Evolutionary conservation across 2,329 filamentous ascomycete species (phyloP), one percentile per base, ranked within the genome.

Genomic region (Diaporthe nobilis): DNA sequence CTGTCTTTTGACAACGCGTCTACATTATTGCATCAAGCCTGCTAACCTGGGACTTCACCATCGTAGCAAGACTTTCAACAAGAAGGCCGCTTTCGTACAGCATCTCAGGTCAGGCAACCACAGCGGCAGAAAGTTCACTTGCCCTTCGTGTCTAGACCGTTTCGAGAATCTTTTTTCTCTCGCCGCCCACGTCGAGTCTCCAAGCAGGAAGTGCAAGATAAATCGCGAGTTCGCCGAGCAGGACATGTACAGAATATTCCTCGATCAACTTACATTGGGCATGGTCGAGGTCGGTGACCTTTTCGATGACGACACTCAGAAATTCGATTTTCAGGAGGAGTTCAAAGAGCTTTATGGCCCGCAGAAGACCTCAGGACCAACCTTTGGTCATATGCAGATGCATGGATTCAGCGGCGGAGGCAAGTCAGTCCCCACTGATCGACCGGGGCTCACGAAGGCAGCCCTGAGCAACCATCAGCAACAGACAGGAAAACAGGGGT

Each of bases 91-190:
- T 0, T 78, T 90, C 8, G 74, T 85, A 2, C 60, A 37, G 0
- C 90, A 91, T 78, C 84, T 92, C 34, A 81, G 79, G 13, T 87
- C 87, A 2, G 77, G 82, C 0, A 81, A 81, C 2, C 89, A 91
- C 78, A 78, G 79, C 55, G 76, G 81, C 39, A 80, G 74, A 8
- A 80, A 80, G n/a, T 76, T 85, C 22, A 78, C 80, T 34, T 91
- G 90, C 80, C 86, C 87, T 0, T 82, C 80, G 61, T 91, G 90
- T 77, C 80, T 81, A 17, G 80, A 80, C 3, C 80, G 78, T 10
- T 91, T 89, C 79, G 80, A 81, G 10, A 83, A 83, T 2, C 80
- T 86, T 28, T 80, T 84, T 22, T 84, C 86, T 3, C 84, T 90
- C 44, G 84, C 87, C 4, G 83, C 85, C 63, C 90, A 91, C 77